Evolutionary conservation across 192 early-diverging fungal species (phyloP), one percentile per base, ranked within the genome.

Genomic region (Fimicolochytrium jonesii): DNA sequence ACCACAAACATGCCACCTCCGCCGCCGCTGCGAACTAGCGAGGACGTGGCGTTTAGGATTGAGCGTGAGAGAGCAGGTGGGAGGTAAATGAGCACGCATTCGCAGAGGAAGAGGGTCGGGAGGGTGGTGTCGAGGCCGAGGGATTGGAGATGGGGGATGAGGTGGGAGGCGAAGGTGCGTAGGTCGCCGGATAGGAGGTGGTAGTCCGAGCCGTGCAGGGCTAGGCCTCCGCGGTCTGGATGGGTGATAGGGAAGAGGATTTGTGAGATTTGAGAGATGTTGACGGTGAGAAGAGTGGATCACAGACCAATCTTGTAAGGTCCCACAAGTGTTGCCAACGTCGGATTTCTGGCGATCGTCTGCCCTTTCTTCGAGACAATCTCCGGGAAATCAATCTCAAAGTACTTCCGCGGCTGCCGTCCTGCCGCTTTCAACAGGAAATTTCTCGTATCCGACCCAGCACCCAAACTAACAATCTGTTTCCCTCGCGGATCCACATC

Each of bases 341-440:
- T 55, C n/a, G 60, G 62, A 18, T 75, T 74, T 30, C 74, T 76
- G 35, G 67, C 81, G 2, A 98, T 83, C 0, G 73, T 73, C 10
- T 72, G 70, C 2, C 86, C 87, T 72, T 98, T 98, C 57, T 85
- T 85, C 10, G 79, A 62, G 1, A 91, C 92, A 2, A 91, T 84
- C 57, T 98, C 91, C 4, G 87, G 83, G 64, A 93, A 95, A 69
- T 98, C 95, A 26, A 97, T 80, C 70, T 98, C 95, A 82, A 92
- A 89, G 71, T 90, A 96, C 58, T 74, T 64, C 36, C 63, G 37
- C n/a, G 74, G 74, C 34, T 70, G 41, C 18, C 47, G 36, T 15
- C 57, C 55, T 42, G 20, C 56, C 18, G 30, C 47, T 71, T 82
- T 39, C 44, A 91, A 72, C 18, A 82, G 59, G 68, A 96, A 95